Base-by-base conservation (phyloP, 371 early-diverging fungal genomes). In the Rhizopus delemar region DNA sequence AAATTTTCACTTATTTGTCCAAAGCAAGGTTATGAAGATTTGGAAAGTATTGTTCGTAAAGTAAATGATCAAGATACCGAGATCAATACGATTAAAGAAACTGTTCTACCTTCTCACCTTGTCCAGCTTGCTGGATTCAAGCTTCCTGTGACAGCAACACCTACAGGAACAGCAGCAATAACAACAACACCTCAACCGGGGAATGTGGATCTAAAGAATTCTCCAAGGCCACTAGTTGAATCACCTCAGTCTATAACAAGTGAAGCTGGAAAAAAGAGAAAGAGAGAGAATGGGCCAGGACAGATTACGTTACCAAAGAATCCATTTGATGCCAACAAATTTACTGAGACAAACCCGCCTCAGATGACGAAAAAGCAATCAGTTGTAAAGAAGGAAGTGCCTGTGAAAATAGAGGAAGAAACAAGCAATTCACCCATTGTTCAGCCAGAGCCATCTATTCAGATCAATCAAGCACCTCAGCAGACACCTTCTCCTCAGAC, bases 111-210 rank as follows among this genome's bases (percentile, higher is more conserved):
- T 3, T 51, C 50, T 6, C 83, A 85, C 59, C 53, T 73, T 41
- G 80, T 85, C 34, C 77, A 81, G 33, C 63, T 85, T 1, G 86
- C 86, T 15, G 86, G 86, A 16, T 75, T 85, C 53, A 81, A 80
- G 36, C 64, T 85, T 3, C 84, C 85, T n/a, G 61, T 59, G 11
- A 43, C 53, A 50, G 16, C 67, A 9, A 63, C 74, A 28, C 53
- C 66, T 22, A 22, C 22, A 22, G 5, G 34, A 49, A 15, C 41
- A n/a, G 15, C 46, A 52, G 15, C 36, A 57, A 51, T 50, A 51
- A 22, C 34, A 38, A 12, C 41, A 22, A 22, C 41, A 51, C 11
- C 41, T 36, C 7, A 34, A 4, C n/a, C 16, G 8, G 32, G 15
- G 8, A 33, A 7, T 41, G 8, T 15, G 32, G 41, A 33, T 45